phyloP scores from a whole-genome alignment of 345 rosid genomes.

The Acer negundo region DNA sequence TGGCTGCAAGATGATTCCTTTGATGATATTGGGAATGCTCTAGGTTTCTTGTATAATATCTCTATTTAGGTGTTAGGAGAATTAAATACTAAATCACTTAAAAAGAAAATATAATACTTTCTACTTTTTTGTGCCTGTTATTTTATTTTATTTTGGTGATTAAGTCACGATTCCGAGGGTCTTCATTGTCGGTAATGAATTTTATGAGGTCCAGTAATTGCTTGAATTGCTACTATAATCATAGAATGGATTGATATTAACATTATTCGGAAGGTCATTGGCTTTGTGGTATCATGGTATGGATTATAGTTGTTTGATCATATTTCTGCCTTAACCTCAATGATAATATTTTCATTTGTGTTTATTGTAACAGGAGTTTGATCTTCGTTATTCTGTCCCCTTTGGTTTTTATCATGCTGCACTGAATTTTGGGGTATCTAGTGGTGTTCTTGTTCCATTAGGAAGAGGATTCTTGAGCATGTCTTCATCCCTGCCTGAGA shows the following conservation, averaged over 20 bases:
- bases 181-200: neutral
- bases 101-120: neutral
- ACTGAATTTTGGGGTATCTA: slow-evolving; percentile 74
- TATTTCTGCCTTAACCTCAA: slow-evolving; percentile 6
- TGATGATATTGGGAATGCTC: neutral
- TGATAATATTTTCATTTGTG: neutral
- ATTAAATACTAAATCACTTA: neutral
- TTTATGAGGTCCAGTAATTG: neutral
- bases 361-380: slow-evolving; percentile 63
- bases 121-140: neutral
- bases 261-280: neutral
- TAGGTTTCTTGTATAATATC: slow-evolving; percentile 5
- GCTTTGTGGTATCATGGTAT: neutral
- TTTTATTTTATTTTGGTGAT: neutral
- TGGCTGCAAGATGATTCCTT: slow-evolving; percentile 1
- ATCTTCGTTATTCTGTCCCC: slow-evolving; percentile 81
- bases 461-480: slow-evolving; percentile 59
- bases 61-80: neutral
- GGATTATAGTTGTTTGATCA: neutral
- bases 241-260: neutral
- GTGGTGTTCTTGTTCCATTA: slow-evolving; percentile 78
- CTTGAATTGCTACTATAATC: neutral
- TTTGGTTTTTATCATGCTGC: slow-evolving; percentile 76
- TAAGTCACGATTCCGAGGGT: neutral
- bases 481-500: slow-evolving; percentile 76